phyloP scores from a whole-genome alignment of 768 basidiomycete genomes.

The Rhodosporidiobolus odoratus region DNA sequence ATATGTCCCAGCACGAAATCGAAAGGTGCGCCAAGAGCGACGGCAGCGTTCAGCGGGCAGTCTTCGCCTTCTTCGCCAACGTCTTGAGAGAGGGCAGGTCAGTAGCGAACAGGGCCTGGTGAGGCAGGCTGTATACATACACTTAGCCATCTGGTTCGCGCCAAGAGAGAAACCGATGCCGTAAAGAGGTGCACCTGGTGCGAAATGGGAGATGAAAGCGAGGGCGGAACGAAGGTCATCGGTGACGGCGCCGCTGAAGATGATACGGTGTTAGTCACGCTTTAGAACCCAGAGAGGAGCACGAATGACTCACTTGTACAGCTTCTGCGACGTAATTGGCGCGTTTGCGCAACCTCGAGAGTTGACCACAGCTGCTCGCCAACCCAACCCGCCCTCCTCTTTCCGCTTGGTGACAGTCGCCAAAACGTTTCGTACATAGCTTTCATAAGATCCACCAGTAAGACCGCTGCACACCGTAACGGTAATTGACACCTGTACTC shows the following conservation, averaged over 20 bases:
- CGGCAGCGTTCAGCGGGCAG: conserved; percentile 55
- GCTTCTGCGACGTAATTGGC: conserved; percentile 70
- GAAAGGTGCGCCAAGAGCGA: conserved; percentile 66
- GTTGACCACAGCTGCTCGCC: conserved; percentile 83
- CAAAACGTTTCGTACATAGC: conserved; percentile 78
- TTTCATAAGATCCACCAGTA: conserved; percentile 56
- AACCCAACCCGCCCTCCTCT: conserved; percentile 78
- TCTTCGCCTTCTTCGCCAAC: conserved; percentile 23
- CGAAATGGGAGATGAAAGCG: conserved; percentile 64
- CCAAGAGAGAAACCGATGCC: conserved; percentile 92
- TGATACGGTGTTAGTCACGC: neutral
- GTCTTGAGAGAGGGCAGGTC: neutral
- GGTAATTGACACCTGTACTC: neutral
- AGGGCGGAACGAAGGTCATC: conserved; percentile 80
- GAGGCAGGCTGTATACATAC: conserved; percentile 51
- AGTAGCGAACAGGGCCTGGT: conserved; percentile 42
- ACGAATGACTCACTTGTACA: conserved; percentile 51
- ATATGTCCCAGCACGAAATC: conserved; percentile 45
- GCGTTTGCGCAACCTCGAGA: conserved; percentile 90
- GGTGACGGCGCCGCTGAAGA: conserved; percentile 74
- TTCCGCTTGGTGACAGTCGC: conserved; percentile 65
- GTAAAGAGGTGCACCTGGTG: conserved; percentile 73
- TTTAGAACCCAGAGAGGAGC: neutral
- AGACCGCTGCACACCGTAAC: conserved; percentile 27
- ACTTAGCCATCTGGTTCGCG: conserved; percentile 81